Evolutionary conservation across 768 basidiomycete species (phyloP).

Genomic region (Rossbeevera mucosa): DNA sequence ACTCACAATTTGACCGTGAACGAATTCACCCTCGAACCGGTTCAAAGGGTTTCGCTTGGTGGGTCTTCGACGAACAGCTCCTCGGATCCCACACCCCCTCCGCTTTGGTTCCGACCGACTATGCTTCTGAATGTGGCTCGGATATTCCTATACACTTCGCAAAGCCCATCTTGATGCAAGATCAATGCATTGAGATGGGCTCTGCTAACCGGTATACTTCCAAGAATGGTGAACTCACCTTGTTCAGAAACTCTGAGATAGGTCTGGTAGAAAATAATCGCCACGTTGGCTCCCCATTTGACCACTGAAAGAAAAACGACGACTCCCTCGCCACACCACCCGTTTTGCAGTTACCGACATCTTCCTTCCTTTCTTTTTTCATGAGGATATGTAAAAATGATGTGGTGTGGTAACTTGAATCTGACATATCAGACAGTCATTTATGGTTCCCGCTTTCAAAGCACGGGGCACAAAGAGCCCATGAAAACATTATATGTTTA

Average conservation of each 20-base stretch:
- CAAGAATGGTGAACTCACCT: neutral
- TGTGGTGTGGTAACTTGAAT: too few species aligned
- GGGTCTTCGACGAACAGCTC: neutral
- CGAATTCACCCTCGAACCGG: neutral
- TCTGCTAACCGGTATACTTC: conserved; percentile 2
- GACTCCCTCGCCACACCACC: neutral
- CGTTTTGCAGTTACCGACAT: neutral
- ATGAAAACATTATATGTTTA: neutral
- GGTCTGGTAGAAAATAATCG: neutral
- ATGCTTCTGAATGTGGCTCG: neutral
- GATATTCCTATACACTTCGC: conserved; percentile 3
- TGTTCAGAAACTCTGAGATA: neutral
- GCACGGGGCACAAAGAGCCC: neutral
- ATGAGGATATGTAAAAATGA: neutral
- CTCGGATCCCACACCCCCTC: neutral
- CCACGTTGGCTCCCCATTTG: neutral
- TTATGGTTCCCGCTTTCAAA: neutral
- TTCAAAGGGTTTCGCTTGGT: neutral
- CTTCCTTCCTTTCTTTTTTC: neutral
- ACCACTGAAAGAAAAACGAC: neutral
- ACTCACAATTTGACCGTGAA: neutral
- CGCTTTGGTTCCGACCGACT: neutral
- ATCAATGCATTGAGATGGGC: conserved; percentile 1
- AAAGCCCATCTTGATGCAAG: conserved; percentile 20
- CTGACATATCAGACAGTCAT: neutral